These are phyloP conservation scores for Pleurotus giganteus DNA, from an alignment of 768 basidiomycete genomes.

Conservation along the genomic window DNA sequence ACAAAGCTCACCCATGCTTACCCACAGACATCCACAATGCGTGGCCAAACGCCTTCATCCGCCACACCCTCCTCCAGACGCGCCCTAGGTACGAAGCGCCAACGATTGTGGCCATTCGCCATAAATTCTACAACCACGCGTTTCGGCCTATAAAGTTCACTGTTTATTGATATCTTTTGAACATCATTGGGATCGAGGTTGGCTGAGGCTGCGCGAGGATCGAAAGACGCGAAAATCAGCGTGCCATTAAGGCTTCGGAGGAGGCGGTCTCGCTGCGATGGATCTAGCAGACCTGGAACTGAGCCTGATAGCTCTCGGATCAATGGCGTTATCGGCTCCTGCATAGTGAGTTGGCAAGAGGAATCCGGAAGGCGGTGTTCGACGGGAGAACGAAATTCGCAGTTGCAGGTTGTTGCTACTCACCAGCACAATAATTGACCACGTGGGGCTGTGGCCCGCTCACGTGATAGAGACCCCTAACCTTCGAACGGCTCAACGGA, in stretches of 20 bases:
- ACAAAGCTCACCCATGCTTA: constrained; percentile 31
- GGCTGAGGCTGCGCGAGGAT: constrained; percentile 62
- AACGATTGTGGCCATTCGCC: constrained; percentile 52
- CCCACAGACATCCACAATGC: constrained; percentile 68
- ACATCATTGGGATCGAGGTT: constrained; percentile 31
- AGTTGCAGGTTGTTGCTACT: not conserved
- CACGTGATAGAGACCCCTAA: too few relatives aligned
- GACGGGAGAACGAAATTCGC: too few relatives aligned
- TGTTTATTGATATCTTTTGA: constrained; percentile 40
- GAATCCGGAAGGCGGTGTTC: too few relatives aligned
- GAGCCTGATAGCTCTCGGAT: constrained; percentile 29
- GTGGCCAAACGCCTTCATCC: constrained; percentile 73
- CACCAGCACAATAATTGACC: not conserved
- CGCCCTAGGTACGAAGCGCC: constrained; percentile 80
- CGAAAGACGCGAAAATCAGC: constrained; percentile 73
- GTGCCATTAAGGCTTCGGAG: constrained; percentile 57
- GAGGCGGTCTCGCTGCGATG: constrained; percentile 57
- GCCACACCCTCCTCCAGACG: constrained; percentile 50
- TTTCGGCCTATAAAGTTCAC: constrained; percentile 55
- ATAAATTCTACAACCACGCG: constrained; percentile 73
- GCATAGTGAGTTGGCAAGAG: not conserved
- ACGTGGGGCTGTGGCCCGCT: too few relatives aligned
- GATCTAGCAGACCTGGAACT: constrained; percentile 65
- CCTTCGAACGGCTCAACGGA: too few relatives aligned
- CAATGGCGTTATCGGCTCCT: not conserved